A percentile compares a stretch with the other conserved stretches of the same genome.
Evolutionary conservation across 2,329 filamentous ascomycete genomes (phyloP).

Genomic region (Colletotrichum truncatum): DNA sequence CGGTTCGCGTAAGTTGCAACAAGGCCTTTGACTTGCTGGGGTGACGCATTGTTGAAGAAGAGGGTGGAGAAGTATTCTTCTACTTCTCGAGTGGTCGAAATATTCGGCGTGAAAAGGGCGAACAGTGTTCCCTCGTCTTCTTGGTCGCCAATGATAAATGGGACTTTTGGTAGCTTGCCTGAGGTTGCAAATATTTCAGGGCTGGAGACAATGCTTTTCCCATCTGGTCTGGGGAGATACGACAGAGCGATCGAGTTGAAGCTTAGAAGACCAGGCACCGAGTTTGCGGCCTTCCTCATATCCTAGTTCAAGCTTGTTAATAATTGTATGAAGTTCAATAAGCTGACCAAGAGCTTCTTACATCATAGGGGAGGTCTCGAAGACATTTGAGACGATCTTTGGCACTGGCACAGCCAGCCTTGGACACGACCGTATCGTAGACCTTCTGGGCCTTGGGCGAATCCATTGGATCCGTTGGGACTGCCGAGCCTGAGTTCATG

Average conservation of each 20-base stretch:
- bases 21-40: slow-evolving; percentile 52
- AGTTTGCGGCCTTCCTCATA: slow-evolving; percentile 61
- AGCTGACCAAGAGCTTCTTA: slow-evolving; percentile 63
- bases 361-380: slow-evolving; percentile 61
- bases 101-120: slow-evolving; percentile 65
- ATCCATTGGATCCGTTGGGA: slow-evolving; percentile 62
- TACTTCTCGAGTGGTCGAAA: slow-evolving; percentile 62
- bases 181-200: slow-evolving; percentile 57
- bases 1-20: slow-evolving; percentile 63
- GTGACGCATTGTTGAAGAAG: slow-evolving; percentile 48
- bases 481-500: slow-evolving; percentile 67
- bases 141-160: slow-evolving; percentile 70
- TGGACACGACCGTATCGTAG: slow-evolving; percentile 60
- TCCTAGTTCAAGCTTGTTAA: slow-evolving; percentile 61
- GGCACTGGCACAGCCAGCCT: slow-evolving; percentile 60
- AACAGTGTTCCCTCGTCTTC: slow-evolving; percentile 76
- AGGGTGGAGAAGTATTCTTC: slow-evolving; percentile 59
- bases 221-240: slow-evolving; percentile 70
- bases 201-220: slow-evolving; percentile 58
- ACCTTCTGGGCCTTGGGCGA: slow-evolving; percentile 62
- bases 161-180: slow-evolving; percentile 64
- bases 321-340: slow-evolving; percentile 62
- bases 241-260: slow-evolving; percentile 66
- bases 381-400: slow-evolving; percentile 63
- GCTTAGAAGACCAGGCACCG: slow-evolving; percentile 64